A percentile compares a stretch with the other conserved stretches of the same genome.
Evolutionary conservation across 345 rosid genomes (phyloP).

Genomic region (Aegle marmelos): DNA sequence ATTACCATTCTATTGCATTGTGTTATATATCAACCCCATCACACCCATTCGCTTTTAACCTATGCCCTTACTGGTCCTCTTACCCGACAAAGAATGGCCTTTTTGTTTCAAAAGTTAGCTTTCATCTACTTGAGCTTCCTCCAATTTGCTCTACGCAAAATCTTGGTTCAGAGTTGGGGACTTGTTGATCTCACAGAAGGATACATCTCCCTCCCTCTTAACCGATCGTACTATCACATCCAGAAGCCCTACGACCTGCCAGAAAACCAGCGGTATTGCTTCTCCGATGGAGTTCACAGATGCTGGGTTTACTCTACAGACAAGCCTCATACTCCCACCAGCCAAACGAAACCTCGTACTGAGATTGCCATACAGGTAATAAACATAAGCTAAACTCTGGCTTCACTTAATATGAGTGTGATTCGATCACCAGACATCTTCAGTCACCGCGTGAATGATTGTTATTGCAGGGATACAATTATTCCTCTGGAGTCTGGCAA

Average conservation of each 20-base stretch:
- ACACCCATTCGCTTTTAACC: not conserved
- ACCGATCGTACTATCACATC: constrained; percentile 4
- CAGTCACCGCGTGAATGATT: too few species aligned
- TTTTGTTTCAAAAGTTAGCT: not conserved
- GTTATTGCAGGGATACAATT: constrained; percentile 31
- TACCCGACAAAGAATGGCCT: not conserved
- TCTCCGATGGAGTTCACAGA: constrained; percentile 19
- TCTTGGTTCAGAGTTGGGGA: not conserved
- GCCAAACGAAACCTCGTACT: constrained; percentile 22
- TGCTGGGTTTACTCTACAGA: constrained; percentile 24
- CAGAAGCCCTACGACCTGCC: constrained; percentile 24
- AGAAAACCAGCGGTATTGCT: constrained; percentile 9
- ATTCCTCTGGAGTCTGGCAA: constrained; percentile 41
- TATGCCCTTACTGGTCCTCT: not conserved
- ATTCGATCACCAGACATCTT: too few species aligned
- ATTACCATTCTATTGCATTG: not conserved
- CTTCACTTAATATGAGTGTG: too few species aligned
- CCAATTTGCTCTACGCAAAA: not conserved
- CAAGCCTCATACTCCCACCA: constrained; percentile 22
- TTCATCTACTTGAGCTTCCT: not conserved
- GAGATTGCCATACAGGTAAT: constrained; percentile 25
- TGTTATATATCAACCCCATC: not conserved
- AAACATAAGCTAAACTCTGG: not conserved
- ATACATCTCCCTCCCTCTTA: constrained; percentile 13
- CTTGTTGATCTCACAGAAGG: not conserved